Conservation (phyloP, 768 basidiomycete species). For the Amyloporia xantha region DNA sequence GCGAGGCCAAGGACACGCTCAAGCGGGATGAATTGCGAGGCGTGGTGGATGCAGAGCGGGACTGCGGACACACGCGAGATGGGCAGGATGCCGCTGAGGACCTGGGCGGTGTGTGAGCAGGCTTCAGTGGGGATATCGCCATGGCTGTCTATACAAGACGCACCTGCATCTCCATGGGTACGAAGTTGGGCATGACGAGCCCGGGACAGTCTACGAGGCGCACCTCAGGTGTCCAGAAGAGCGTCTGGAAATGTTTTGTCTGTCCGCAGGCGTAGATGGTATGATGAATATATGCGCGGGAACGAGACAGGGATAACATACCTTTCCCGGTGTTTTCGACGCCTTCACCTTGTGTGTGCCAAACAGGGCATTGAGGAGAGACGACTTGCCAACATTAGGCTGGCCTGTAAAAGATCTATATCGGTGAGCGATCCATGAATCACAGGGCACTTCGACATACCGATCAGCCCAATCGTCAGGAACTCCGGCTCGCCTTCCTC, state of each 20-base stretch:
- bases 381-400: constrained; percentile 95
- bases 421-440: not conserved
- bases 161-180: constrained; percentile 81
- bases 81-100: constrained; percentile 63
- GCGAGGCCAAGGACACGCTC: constrained; percentile 60
- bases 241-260: constrained; percentile 95
- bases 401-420: constrained; percentile 46
- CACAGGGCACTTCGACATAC: constrained; percentile 29
- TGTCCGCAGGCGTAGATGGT: constrained; percentile 19
- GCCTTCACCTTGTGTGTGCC: constrained; percentile 72
- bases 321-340: constrained; percentile 85
- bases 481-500: constrained; percentile 40
- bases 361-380: constrained; percentile 86
- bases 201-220: constrained; percentile 95
- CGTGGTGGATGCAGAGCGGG: constrained; percentile 73
- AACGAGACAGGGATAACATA: constrained; percentile 18
- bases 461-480: constrained; percentile 79
- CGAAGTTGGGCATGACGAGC: constrained; percentile 80
- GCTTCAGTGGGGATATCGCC: not conserved
- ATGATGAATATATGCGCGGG: not conserved
- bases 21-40: constrained; percentile 63
- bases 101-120: constrained; percentile 32
- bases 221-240: constrained; percentile 82
- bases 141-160: constrained; percentile 1
- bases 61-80: constrained; percentile 83